Evolutionary conservation across 805 yeast species (phyloP), one percentile per base, ranked within the genome.

Genomic region (Sugiyamaella mastotermitis): DNA sequence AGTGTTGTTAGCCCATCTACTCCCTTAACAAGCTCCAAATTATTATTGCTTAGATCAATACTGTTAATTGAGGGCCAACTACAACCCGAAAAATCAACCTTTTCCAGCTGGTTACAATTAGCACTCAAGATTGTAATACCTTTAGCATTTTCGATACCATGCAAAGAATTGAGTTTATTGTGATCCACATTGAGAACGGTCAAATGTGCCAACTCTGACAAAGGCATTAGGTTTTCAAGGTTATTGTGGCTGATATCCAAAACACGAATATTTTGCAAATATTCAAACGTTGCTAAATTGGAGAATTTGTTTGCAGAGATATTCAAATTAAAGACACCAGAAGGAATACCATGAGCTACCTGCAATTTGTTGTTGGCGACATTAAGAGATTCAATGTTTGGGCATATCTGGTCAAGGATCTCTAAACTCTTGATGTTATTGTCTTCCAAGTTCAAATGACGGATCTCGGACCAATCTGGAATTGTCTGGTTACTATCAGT

Each of bases 301-400:
- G 60, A 64, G 13, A 74, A 47, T 8, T 42, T 39, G 48, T 73
- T 73, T 23, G 51, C 40, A 3, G 66, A 49, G 10, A 68, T 52
- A 37, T 65, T 55, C 29, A 74, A 51, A 13, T 55, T 52, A 40
- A 68, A 52, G 2, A 68, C 42, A 3, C 58, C 44, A 16, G 44
- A 42, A 1, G 78, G 76, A 10, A 69, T 46, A 0, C 78, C 78
- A n/a, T 66, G 66, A 14, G 72, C 47, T 44, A 55, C 68, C 22
- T 57, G 59, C 16, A 73, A 48, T 11, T 53, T 46, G 53, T 73
- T 73, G 6, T 53, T 38, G 1, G 72, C 60, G 5, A 70, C 55
- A 40, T 69, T 57, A 3, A 69, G 49, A n/a, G 50, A 56, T 15
- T 45, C 46, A 18, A 73, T 49, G 10, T 56, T 56, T 0, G 76